A percentile compares a stretch with the other conserved stretches of the same genome.
phyloP scores from a whole-genome alignment of 148 eudicot species.

The Euryodendron excelsum region DNA sequence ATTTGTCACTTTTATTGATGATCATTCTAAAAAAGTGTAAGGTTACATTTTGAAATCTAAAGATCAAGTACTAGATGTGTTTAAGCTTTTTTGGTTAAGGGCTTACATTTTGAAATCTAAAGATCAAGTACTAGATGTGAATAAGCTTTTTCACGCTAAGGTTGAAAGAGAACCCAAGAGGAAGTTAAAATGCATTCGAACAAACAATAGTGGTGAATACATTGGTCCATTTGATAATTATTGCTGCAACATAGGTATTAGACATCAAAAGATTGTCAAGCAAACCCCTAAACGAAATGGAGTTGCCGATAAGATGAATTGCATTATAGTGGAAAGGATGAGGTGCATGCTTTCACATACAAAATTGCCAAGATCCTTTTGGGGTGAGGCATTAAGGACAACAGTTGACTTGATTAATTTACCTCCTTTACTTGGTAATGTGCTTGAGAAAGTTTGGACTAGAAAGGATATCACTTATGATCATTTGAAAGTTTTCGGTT shows the following conservation, averaged over 20 bases:
- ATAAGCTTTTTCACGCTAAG: background rate
- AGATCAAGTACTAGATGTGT: too few species aligned
- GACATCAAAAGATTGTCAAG: background rate
- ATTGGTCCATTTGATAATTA: background rate
- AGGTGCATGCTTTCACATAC: background rate
- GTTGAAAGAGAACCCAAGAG: background rate
- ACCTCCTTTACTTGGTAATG: background rate
- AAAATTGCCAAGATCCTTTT: background rate
- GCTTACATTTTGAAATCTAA: background rate
- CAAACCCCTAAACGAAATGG: background rate
- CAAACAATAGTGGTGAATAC: background rate
- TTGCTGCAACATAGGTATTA: background rate
- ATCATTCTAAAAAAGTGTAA: background rate
- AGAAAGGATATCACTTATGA: background rate
- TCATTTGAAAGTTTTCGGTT: background rate
- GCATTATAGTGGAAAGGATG: background rate
- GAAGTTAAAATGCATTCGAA: background rate
- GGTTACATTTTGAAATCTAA: too few species aligned
- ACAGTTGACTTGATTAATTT: background rate
- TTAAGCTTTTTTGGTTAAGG: too few species aligned
- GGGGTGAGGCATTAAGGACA: background rate
- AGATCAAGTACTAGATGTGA: background rate
- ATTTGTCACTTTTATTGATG: constrained; percentile 8
- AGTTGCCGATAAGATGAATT: background rate
- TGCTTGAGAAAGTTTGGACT: background rate